Evolutionary conservation across 768 basidiomycete species (phyloP), one percentile per base, ranked within the genome.

Genomic region (Psilocybe subaeruginosa): DNA sequence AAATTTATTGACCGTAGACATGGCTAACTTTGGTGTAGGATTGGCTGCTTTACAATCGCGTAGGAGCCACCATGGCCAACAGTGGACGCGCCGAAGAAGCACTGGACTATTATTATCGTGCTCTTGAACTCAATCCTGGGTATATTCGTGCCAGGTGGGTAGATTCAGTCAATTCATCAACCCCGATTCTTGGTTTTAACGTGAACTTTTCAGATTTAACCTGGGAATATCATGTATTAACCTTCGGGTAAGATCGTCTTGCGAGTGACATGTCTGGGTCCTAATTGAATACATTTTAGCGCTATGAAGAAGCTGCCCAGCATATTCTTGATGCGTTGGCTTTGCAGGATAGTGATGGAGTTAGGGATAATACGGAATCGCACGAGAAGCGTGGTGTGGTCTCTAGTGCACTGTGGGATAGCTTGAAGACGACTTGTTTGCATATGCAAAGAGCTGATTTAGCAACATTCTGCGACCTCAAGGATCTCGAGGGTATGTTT

Each of bases 21-120:
- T 56, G 29, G 48, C 63, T 65, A 49, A 63, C 54, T 14, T 43
- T 60, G 35, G 58, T 47, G 37, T 53, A 96, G 93, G 95, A 98
- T 70, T 97, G 92, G 89, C 77, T 93, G 41, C 75, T 98, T 60
- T 97, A 92, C 75, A 98, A 98, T 70, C 86, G 96, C 14, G 91
- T 97, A 45, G 96, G 96, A 12, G 96, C 96, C 14, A 96, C 94
- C 4, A 87, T 95, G 77, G 96, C 96, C 27, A 98, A 97, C 74
- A 92, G 86, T 68, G 89, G 95, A 23, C 80, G 78, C 56, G 83
- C 94, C 11, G 85, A 84, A 37, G 86, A 93, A 55, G 96, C 96
- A n/a, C 79, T 95, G 2, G 79, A 89, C 60, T 97, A 93, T 72
- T 98, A 98, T 74, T 84, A 87, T 69, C 85, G 82, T 33, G 96